Conservation (phyloP, 2,329 filamentous ascomycete species). For the Fusarium luffae region DNA sequence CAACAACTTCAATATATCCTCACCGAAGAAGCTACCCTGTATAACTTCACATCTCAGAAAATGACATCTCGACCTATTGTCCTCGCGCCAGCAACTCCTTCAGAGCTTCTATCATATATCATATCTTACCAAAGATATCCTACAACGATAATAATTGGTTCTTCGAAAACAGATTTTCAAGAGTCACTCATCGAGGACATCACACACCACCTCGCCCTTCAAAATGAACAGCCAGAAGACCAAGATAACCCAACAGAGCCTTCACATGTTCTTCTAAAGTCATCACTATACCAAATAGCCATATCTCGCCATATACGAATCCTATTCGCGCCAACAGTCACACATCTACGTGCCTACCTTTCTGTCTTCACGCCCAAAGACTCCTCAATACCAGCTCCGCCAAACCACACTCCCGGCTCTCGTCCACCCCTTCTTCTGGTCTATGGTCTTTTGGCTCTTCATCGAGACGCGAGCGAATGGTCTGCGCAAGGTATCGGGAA, state of each 20-base stretch:
- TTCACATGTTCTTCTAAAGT: slow-evolving; percentile 60
- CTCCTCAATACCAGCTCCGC: slow-evolving; percentile 54
- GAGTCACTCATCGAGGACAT: slow-evolving; percentile 65
- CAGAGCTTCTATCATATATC: slow-evolving; percentile 73
- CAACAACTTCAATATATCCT: not conserved
- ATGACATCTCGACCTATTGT: slow-evolving; percentile 53
- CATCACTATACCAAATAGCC: slow-evolving; percentile 76
- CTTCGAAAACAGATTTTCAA: slow-evolving; percentile 72
- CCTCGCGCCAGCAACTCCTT: slow-evolving; percentile 64
- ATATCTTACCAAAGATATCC: slow-evolving; percentile 65
- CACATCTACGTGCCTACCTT: slow-evolving; percentile 81
- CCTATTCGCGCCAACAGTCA: slow-evolving; percentile 78
- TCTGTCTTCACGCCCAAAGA: slow-evolving; percentile 61
- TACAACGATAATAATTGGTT: slow-evolving; percentile 78
- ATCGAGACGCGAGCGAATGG: slow-evolving; percentile 77
- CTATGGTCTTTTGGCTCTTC: slow-evolving; percentile 73
- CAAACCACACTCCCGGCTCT: slow-evolving; percentile 33
- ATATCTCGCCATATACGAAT: slow-evolving; percentile 75
- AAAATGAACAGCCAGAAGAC: slow-evolving; percentile 6
- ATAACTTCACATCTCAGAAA: not conserved
- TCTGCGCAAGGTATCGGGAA: slow-evolving; percentile 77
- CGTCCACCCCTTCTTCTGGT: slow-evolving; percentile 64
- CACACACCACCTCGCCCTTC: slow-evolving; percentile 34
- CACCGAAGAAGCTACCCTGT: slow-evolving; percentile 26
- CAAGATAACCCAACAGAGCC: not conserved